These are phyloP conservation scores for Besnoitia besnoiti DNA, from an alignment of 169 alveolate species.

Conservation along the genomic window DNA sequence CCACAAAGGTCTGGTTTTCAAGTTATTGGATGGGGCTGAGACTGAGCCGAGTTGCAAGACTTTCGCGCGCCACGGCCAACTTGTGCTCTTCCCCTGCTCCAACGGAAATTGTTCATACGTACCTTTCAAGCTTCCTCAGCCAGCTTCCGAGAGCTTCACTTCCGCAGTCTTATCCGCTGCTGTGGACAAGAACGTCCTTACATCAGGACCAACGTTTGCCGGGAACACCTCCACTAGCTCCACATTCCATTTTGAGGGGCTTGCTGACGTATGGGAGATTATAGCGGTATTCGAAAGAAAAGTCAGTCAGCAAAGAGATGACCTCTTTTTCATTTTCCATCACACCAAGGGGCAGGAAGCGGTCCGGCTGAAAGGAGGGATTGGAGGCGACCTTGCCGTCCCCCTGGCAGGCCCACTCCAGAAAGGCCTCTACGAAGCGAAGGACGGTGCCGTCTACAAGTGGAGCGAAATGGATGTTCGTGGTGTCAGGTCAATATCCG, in stretches of 20 bases:
- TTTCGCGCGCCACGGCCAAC: not conserved
- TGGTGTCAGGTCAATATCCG: not conserved
- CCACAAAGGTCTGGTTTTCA: not conserved
- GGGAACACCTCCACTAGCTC: not conserved
- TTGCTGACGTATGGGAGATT: constrained; percentile 24
- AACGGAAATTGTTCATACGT: not conserved
- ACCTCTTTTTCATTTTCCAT: not conserved
- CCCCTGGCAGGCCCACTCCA: not conserved
- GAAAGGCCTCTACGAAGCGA: constrained; percentile 28
- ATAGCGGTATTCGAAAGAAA: not conserved
- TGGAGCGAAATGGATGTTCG: constrained; percentile 21
- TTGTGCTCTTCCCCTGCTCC: constrained; percentile 8
- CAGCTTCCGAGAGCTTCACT: not conserved
- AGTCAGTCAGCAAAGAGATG: not conserved
- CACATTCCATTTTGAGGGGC: not conserved
- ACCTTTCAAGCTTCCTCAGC: constrained; percentile 1
- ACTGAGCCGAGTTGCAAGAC: not conserved
- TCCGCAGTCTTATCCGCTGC: not conserved
- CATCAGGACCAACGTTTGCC: constrained; percentile 5
- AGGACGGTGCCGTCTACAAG: not conserved
- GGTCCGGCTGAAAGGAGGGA: not conserved
- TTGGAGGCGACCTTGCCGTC: constrained; percentile 20
- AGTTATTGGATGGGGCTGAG: not conserved
- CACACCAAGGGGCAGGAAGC: constrained; percentile 18
- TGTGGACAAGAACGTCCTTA: not conserved